Evolutionary conservation across 2,329 filamentous ascomycete genomes (phyloP).

Genomic region (Botrytis cinerea): DNA sequence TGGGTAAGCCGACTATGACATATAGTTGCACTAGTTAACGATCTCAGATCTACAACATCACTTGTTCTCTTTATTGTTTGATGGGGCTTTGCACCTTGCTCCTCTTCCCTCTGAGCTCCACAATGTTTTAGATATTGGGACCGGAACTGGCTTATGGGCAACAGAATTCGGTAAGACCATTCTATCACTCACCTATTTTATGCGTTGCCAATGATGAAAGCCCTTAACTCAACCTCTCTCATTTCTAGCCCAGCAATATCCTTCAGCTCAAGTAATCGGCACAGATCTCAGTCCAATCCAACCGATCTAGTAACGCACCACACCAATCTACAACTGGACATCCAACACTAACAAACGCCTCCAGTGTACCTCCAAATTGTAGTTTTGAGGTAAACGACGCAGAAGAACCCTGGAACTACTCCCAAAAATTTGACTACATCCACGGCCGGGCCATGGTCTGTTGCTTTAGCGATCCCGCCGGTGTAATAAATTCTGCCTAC

Average conservation of each 20-base stretch:
- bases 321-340: background rate
- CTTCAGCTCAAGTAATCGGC: conserved; percentile 37
- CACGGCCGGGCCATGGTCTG: conserved; percentile 49
- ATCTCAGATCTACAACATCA: conserved; percentile 29
- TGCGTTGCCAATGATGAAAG: background rate
- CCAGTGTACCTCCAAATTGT: conserved; percentile 49
- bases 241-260: conserved; percentile 32
- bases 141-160: conserved; percentile 29
- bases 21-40: background rate
- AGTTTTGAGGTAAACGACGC: conserved; percentile 55
- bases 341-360: background rate
- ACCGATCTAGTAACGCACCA: conserved; percentile 29
- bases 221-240: background rate
- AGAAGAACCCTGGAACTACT: conserved; percentile 51
- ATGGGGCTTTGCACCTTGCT: conserved; percentile 26
- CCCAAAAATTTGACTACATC: conserved; percentile 53
- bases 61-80: conserved; percentile 26
- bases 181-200: background rate
- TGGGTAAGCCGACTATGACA: conserved; percentile 13
- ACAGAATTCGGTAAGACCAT: conserved; percentile 35
- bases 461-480: conserved; percentile 40
- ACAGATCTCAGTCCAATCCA: conserved; percentile 41
- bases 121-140: conserved; percentile 28
- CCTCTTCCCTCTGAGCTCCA: conserved; percentile 26
- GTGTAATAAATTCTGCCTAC: conserved; percentile 41